A percentile compares a stretch with the other conserved stretches of the same genome.
phyloP scores from a whole-genome alignment of 176 grass and related monocot species.

The Oryza punctata region DNA sequence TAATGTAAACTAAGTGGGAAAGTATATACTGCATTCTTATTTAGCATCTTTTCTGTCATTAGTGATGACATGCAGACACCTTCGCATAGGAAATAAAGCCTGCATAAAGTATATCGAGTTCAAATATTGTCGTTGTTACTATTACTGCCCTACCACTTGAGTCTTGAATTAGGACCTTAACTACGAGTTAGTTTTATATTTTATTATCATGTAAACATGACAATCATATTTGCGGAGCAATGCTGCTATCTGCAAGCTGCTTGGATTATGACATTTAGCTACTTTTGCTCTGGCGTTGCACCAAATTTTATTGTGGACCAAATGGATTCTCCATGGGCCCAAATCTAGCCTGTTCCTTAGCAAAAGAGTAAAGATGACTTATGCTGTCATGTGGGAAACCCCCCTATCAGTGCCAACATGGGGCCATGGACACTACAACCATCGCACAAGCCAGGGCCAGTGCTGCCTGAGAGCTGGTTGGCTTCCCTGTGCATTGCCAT shows the following conservation, averaged over 20 bases:
- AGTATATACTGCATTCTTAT: neutral
- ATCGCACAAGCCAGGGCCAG: neutral
- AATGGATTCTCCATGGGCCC: slow-evolving; percentile 7
- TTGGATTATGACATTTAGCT: slow-evolving; percentile 23
- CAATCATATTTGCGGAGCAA: slow-evolving; percentile 28
- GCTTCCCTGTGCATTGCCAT: neutral
- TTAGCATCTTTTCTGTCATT: neutral
- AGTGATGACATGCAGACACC: neutral
- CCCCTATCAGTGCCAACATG: neutral
- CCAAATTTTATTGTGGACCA: slow-evolving; percentile 17
- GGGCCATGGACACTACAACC: neutral
- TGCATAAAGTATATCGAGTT: neutral
- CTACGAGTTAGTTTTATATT: neutral
- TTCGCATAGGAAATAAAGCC: slow-evolving; percentile 8
- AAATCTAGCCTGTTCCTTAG: slow-evolving; percentile 19
- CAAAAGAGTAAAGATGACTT: slow-evolving; percentile 9
- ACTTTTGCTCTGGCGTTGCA: slow-evolving; percentile 6
- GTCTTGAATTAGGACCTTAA: neutral
- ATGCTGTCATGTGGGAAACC: neutral
- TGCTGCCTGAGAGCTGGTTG: neutral
- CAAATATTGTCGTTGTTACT: neutral
- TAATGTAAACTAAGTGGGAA: neutral
- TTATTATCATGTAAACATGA: neutral
- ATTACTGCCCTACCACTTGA: neutral
- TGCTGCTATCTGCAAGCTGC: slow-evolving; percentile 29